Percentiles rank a stretch among this genome's conserved stretches.
phyloP scores from a whole-genome alignment of 2,329 filamentous ascomycete genomes.

The Septoria linicola region DNA sequence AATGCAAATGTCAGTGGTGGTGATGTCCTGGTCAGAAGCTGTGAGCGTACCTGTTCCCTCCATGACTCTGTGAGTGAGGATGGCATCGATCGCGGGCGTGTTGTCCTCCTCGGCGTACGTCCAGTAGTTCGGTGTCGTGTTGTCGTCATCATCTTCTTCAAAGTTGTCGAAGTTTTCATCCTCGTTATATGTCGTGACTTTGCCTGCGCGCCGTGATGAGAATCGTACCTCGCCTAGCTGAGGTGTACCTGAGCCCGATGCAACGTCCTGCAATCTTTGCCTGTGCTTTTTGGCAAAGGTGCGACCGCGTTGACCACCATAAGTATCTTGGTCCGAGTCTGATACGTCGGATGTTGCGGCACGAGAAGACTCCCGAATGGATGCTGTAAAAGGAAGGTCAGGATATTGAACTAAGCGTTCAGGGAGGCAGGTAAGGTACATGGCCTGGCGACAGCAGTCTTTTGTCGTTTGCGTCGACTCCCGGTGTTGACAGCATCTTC shows the following conservation, averaged over 20 bases:
- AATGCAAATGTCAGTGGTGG: background rate
- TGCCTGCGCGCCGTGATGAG: conserved; percentile 81
- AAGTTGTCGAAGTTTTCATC: conserved; percentile 60
- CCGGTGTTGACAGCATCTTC: conserved; percentile 70
- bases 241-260: conserved; percentile 60
- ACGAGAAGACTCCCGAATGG: conserved; percentile 30
- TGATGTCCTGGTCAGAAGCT: background rate
- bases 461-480: conserved; percentile 63
- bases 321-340: conserved; percentile 55
- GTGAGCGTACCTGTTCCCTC: conserved; percentile 53
- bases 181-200: conserved; percentile 68
- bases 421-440: conserved; percentile 49
- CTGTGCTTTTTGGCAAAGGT: conserved; percentile 69
- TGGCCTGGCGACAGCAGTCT: conserved; percentile 61
- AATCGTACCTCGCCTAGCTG: conserved; percentile 81
- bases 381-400: conserved; percentile 27
- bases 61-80: conserved; percentile 80
- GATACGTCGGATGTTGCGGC: conserved; percentile 60
- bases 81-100: conserved; percentile 82
- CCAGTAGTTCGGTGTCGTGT: conserved; percentile 70
- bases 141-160: conserved; percentile 61
- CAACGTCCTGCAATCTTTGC: conserved; percentile 62
- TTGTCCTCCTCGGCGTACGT: conserved; percentile 69
- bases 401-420: conserved; percentile 25
- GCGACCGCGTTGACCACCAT: conserved; percentile 72